Evolutionary conservation across 495 filamentous ascomycete genomes (phyloP), one percentile per base, ranked within the genome.

Genomic region (Neohortaea acidophila): DNA sequence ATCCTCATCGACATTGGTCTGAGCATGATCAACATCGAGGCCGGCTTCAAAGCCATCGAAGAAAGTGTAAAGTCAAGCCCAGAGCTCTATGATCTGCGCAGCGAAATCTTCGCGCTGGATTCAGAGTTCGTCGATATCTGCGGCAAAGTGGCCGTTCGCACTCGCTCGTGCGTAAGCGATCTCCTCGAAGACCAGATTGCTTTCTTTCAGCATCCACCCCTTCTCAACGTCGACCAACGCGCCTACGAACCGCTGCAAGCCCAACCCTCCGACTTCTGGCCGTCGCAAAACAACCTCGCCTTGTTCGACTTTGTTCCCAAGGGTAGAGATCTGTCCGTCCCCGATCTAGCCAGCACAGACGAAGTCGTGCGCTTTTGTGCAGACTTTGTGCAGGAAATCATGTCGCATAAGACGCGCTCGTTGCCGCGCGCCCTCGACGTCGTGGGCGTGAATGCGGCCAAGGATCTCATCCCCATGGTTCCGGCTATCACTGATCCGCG

Each of bases 371-470:
- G 35, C 21, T 3, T 49, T 14, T 34, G 8, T 13, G 33, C 44
- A 38, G 24, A 15, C 19, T n/a, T 62, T 2, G 10, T 49, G 10
- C 32, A 29, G 8, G 13, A 24, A 5, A 15, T 62, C 6, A 48
- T 51, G 5, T n/a, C 21, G 5, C 28, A 8, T 25, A 9, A 7
- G 21, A 26, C 24, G 20, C 28, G 22, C 10, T 21, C 9, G 32
- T 37, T 41, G 15, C 44, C 35, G 24, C 34, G 14, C 23, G 26
- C 20, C 20, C 49, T 63, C 19, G 49, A 58, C 3, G 34, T 32
- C 1, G 20, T 59, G 4, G 54, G 42, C 2, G 54, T 56, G 1
- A 59, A 57, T 12, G 60, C 58, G 2, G 53, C 43, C 17, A 44
- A 56, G 11, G 49, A 52, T 19, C 27, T 63, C 3, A 41, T 53